Percentiles rank a stretch among this genome's conserved stretches.
phyloP scores from a whole-genome alignment of 495 filamentous ascomycete genomes.

The Talaromyces trachyspermus region DNA sequence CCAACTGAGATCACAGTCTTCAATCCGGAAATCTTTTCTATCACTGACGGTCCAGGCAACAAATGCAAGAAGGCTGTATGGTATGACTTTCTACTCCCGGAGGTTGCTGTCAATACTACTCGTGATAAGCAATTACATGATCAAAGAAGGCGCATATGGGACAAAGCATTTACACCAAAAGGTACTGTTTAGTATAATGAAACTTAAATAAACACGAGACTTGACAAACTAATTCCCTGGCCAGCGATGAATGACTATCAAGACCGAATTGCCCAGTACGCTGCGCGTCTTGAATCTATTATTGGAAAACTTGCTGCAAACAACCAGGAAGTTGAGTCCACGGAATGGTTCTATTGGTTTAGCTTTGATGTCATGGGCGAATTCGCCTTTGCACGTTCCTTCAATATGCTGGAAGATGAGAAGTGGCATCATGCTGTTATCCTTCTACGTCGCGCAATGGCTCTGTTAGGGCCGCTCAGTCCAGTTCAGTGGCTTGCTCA shows the following conservation, averaged over 20 bases:
- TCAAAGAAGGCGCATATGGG: slow-evolving; percentile 28
- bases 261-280: background rate
- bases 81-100: slow-evolving; percentile 22
- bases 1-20: too few species aligned
- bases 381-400: slow-evolving; percentile 32
- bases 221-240: slow-evolving; percentile 16
- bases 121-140: slow-evolving; percentile 21
- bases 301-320: background rate
- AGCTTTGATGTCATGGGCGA: slow-evolving; percentile 39
- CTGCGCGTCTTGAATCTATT: too few species aligned
- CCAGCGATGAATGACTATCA: slow-evolving; percentile 12
- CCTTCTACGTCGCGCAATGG: background rate
- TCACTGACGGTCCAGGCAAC: slow-evolving; percentile 13
- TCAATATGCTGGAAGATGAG: slow-evolving; percentile 26
- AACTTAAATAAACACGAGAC: too few species aligned
- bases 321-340: slow-evolving; percentile 15
- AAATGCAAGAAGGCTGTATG: slow-evolving; percentile 21
- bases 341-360: slow-evolving; percentile 27
- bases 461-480: slow-evolving; percentile 23
- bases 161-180: slow-evolving; percentile 21
- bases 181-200: slow-evolving; percentile 20
- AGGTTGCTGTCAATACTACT: slow-evolving; percentile 19
- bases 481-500: slow-evolving; percentile 29
- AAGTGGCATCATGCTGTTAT: slow-evolving; percentile 15
- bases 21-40: too few species aligned